These are phyloP conservation scores for Cladosporium colombiae DNA, from an alignment of 2,329 filamentous ascomycete genomes.

Conservation along the genomic window DNA sequence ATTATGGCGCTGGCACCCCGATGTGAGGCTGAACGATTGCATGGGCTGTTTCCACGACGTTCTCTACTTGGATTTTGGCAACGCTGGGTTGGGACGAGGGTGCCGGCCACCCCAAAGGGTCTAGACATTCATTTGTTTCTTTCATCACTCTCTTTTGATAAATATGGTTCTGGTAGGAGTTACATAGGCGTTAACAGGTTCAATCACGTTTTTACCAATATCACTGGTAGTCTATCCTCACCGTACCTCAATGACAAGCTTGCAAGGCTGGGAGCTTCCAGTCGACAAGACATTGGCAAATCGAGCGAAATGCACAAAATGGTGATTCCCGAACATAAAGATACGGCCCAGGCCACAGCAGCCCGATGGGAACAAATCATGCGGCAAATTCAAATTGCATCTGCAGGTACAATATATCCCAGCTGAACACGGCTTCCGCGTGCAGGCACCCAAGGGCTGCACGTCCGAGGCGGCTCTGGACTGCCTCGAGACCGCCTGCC, in stretches of 20 bases:
- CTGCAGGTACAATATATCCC: not conserved
- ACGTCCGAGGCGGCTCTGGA: not conserved
- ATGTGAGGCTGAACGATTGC: not conserved
- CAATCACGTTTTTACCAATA: not conserved
- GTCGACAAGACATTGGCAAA: not conserved
- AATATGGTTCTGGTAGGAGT: not conserved
- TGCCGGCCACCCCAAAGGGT: not conserved
- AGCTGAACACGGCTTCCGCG: not conserved
- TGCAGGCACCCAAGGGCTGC: not conserved
- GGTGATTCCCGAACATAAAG: not conserved
- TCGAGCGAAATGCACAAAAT: not conserved
- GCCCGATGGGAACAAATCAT: not conserved
- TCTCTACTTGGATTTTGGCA: not conserved
- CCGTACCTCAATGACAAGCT: not conserved
- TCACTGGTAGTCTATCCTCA: not conserved
- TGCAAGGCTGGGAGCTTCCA: not conserved
- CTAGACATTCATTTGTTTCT: not conserved
- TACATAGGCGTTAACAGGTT: not conserved
- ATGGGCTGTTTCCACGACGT: not conserved
- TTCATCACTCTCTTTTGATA: conserved; percentile 2
- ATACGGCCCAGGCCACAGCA: not conserved
- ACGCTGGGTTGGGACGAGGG: not conserved
- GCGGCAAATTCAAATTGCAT: not conserved
- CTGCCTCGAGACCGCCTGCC: not conserved
- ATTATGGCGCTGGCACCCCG: not conserved